A percentile compares a stretch with the other conserved stretches of the same genome.
Evolutionary conservation across 2,329 filamentous ascomycete genomes (phyloP).

Genomic region (Xylariaceae sp.): DNA sequence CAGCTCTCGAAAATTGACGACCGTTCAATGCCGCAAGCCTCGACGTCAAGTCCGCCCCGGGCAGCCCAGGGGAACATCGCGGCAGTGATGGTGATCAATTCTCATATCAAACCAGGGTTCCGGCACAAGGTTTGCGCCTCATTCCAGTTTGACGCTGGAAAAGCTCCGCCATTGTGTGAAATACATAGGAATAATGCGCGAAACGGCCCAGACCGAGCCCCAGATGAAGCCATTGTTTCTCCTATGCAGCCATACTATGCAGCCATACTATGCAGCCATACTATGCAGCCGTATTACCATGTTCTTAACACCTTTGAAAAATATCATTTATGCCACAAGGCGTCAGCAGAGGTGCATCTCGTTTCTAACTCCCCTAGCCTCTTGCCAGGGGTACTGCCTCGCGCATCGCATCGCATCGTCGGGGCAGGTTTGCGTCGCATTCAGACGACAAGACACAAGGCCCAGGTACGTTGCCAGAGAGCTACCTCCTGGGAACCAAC

Average conservation of each 20-base stretch:
- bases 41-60: slow-evolving; percentile 9
- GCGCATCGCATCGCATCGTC: slow-evolving; percentile 4
- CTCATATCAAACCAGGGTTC: slow-evolving; percentile 21
- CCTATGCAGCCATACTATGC: too few relatives aligned
- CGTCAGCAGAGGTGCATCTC: slow-evolving; percentile 2
- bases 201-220: slow-evolving; percentile 5
- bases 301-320: too few relatives aligned
- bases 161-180: slow-evolving; percentile 10
- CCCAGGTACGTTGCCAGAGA: too few relatives aligned
- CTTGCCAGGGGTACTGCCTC: slow-evolving; percentile 8
- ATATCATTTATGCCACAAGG: slow-evolving; percentile 6
- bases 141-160: slow-evolving; percentile 12
- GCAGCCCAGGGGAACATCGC: slow-evolving; percentile 12
- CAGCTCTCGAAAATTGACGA: slow-evolving; percentile 16
- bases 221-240: slow-evolving; percentile 8
- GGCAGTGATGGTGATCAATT: slow-evolving; percentile 23
- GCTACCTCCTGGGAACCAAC: background rate
- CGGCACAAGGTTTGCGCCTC: slow-evolving; percentile 16
- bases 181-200: slow-evolving; percentile 13
- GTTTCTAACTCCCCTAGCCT: background rate
- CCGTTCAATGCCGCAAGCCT: slow-evolving; percentile 25
- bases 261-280: too few relatives aligned
- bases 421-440: slow-evolving; percentile 19
- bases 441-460: background rate
- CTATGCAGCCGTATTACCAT: too few relatives aligned